phyloP scores from a whole-genome alignment of 305 asterid genomes.

The Stenogyne calaminthoides region DNA sequence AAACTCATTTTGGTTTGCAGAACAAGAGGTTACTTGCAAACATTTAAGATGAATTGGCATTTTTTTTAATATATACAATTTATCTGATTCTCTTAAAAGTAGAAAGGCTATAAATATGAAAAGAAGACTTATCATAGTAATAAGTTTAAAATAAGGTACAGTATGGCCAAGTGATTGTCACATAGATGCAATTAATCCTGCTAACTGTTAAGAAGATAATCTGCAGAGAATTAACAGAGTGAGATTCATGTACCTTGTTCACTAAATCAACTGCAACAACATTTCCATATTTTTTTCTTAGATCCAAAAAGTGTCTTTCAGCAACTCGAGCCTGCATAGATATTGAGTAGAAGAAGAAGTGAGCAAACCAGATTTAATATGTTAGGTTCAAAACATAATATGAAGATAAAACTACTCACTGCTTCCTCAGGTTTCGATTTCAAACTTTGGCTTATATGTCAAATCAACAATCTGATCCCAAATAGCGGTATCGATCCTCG shows the following conservation, averaged over 20 bases:
- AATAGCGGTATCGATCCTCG: slow-evolving; percentile 98
- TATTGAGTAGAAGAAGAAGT: slow-evolving; percentile 29
- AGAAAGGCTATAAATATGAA: neutral
- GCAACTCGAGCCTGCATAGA: slow-evolving; percentile 79
- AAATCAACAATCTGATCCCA: slow-evolving; percentile 99
- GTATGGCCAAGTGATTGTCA: slow-evolving; percentile 7
- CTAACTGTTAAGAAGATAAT: slow-evolving; percentile 7
- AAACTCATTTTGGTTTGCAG: neutral
- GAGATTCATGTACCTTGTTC: slow-evolving; percentile 62
- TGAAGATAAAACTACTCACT: slow-evolving; percentile 59
- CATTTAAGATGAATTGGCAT: neutral
- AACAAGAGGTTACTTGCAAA: neutral
- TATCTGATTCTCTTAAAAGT: neutral
- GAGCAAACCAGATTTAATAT: slow-evolving; percentile 31
- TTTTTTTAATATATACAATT: neutral
- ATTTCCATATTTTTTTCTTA: slow-evolving; percentile 96
- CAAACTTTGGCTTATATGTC: slow-evolving; percentile 97
- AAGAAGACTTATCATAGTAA: neutral
- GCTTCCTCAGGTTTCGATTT: slow-evolving; percentile 82
- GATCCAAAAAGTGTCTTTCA: slow-evolving; percentile 93
- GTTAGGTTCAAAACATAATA: slow-evolving; percentile 27
- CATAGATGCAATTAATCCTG: slow-evolving; percentile 5
- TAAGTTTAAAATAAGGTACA: slow-evolving; percentile 6
- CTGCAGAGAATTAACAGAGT: slow-evolving; percentile 17
- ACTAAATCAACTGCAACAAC: slow-evolving; percentile 89